These are phyloP conservation scores for Ceratobasidium sp. DNA, from an alignment of 1,284 basidiomycete species.

Conservation along the genomic window DNA sequence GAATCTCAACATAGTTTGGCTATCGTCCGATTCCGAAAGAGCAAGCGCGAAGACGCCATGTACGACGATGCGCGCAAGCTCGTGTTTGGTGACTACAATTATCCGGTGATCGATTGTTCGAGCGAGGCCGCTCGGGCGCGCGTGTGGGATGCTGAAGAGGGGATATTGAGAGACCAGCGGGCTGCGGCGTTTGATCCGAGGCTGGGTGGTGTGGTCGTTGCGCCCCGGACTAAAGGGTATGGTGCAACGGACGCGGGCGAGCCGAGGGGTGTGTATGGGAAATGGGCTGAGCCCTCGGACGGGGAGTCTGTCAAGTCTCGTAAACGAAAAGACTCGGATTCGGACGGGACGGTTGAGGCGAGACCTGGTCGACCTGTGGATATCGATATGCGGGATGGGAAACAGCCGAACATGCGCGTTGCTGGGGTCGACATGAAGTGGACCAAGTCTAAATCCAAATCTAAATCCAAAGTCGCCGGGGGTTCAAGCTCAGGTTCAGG, in stretches of 20 bases:
- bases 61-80: constrained; percentile 79
- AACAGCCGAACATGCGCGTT: constrained; percentile 53
- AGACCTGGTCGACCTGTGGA: constrained; percentile 50
- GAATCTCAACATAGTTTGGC: constrained; percentile 49
- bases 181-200: constrained; percentile 75
- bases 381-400: constrained; percentile 51
- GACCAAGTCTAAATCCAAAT: constrained; percentile 59
- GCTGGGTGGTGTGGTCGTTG: constrained; percentile 30
- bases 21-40: constrained; percentile 64
- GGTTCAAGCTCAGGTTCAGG: constrained; percentile 48
- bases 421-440: constrained; percentile 64
- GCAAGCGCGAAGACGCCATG: constrained; percentile 73
- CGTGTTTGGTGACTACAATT: constrained; percentile 93
- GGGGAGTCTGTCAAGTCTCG: constrained; percentile 7
- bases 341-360: constrained; percentile 13
- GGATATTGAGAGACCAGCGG: constrained; percentile 75
- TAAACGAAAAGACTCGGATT: background rate
- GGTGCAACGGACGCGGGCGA: constrained; percentile 65
- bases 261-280: constrained; percentile 49
- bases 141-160: constrained; percentile 82
- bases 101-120: constrained; percentile 89
- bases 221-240: constrained; percentile 63
- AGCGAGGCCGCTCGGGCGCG: constrained; percentile 73
- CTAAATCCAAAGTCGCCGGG: constrained; percentile 25
- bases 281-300: constrained; percentile 35